Evolutionary conservation across 495 filamentous ascomycete genomes (phyloP).

Genomic region (Sabuloglossum arenarium): DNA sequence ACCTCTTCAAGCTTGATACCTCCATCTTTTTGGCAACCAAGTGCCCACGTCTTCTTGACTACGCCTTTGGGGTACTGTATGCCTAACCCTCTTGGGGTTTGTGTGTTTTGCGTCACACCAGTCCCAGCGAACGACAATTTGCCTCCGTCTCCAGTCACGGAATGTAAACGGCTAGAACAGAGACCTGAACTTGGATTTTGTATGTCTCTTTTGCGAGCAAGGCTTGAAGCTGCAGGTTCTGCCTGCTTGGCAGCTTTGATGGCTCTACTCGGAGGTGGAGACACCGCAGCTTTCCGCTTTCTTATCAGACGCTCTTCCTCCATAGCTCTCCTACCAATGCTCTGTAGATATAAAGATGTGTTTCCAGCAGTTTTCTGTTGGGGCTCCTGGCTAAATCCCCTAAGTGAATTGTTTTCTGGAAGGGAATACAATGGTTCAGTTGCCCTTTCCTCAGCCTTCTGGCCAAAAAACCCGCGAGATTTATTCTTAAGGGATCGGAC

Average conservation of each 20-base stretch:
- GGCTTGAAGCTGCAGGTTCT: not conserved
- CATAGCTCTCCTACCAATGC: slow-evolving; percentile 61
- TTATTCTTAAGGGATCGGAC: not conserved
- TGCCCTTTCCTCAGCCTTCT: not conserved
- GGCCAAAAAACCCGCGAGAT: not conserved
- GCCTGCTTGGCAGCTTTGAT: slow-evolving; percentile 29
- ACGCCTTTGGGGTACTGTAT: slow-evolving; percentile 47
- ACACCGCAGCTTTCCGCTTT: slow-evolving; percentile 35
- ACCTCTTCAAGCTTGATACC: slow-evolving; percentile 89
- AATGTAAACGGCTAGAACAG: not conserved
- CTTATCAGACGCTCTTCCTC: slow-evolving; percentile 67
- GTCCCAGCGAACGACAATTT: not conserved
- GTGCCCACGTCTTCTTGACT: slow-evolving; percentile 67
- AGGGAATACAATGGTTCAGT: not conserved
- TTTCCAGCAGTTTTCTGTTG: not conserved
- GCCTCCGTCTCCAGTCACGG: not conserved
- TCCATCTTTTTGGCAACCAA: slow-evolving; percentile 31
- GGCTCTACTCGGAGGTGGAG: slow-evolving; percentile 35
- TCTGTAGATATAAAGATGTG: slow-evolving; percentile 7
- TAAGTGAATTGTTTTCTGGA: not conserved
- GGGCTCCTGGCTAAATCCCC: not conserved
- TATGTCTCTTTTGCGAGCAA: not conserved
- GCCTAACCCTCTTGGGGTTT: not conserved
- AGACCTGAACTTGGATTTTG: not conserved
- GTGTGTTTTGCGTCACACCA: not conserved